Percentiles rank a stretch among this genome's conserved stretches.
Evolutionary conservation across 78 protist species (phyloP).

Genomic region (Acrasis kona): DNA sequence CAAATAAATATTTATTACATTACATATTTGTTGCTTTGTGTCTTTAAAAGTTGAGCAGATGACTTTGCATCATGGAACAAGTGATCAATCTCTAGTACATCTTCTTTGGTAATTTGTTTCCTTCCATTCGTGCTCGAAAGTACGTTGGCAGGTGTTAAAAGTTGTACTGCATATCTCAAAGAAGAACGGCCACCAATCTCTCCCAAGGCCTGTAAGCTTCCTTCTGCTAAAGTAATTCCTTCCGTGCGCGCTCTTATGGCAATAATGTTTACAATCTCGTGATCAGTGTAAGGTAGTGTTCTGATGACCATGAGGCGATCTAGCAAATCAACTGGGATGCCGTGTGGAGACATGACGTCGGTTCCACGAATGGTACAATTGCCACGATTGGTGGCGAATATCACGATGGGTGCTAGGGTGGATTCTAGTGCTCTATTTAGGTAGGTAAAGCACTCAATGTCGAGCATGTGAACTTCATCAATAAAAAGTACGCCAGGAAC

Average conservation of each 20-base stretch:
- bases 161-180: conserved; percentile 79
- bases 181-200: conserved; percentile 67
- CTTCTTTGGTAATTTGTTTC: conserved; percentile 3
- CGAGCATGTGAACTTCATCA: conserved; percentile 99
- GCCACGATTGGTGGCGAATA: conserved; percentile 99
- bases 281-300: conserved; percentile 82
- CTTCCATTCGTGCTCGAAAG: conserved; percentile 62
- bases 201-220: conserved; percentile 60
- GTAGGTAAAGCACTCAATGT: conserved; percentile 99
- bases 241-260: conserved; percentile 83
- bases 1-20: too few relatives aligned
- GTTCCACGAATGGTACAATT: conserved; percentile 79
- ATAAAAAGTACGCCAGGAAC: conserved; percentile 99
- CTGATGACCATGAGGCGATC: conserved; percentile 93
- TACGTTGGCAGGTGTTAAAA: conserved; percentile 92
- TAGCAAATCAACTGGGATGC: conserved; percentile 93
- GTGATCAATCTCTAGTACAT: conserved; percentile 65
- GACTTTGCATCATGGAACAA: conserved; percentile 95
- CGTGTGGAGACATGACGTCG: conserved; percentile 91
- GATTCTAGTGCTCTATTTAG: conserved; percentile 98
- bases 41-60: conserved; percentile 79
- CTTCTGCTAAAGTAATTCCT: conserved; percentile 61
- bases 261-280: conserved; percentile 61
- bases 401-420: conserved; percentile 96
- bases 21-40: too few relatives aligned